Base-by-base conservation (phyloP, 2,329 filamentous ascomycete genomes). In the Exserohilum rostratum region DNA sequence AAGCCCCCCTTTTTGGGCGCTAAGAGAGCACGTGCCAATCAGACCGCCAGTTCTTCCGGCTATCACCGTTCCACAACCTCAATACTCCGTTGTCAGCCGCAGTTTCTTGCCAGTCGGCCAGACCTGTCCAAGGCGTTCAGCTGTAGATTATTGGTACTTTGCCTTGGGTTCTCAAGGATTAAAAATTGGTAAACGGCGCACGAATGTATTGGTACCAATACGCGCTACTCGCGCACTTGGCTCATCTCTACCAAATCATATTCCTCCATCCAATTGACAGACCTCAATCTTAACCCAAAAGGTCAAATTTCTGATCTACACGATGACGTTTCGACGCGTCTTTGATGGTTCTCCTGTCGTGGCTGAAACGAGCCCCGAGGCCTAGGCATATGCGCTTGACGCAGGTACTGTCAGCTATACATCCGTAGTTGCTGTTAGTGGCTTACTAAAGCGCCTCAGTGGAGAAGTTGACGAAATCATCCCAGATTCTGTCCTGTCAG, bases 281-380 rank as follows among this genome's bases (percentile, higher is more conserved):
- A 6, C 15, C 20, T n/a, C 13, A 34, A 46, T 33, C 29, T 7
- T 33, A 40, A 31, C 42, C 34, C 13, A 30, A 27, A 10, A 22
- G 1, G 17, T 12, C 4, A 10, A 31, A 7, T 20, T 17, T 20
- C 12, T 34, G 46, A 25, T 17, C 35, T 31, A 34, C 9, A 6
- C 11, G n/a, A 51, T 55, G 47, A 55, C 52, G 47, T 50, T 6
- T 25, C 20, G 13, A 37, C 40, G 40, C 47, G 39, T 45, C 30
- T 38, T 55, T 15, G 6, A 20, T 17, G 39, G 27, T 37, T 35
- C 39, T 27, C 22, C 39, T 39, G 27, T 12, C 30, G 18, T 20
- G 30, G 22, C 35, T 46, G 47, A 42, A 46, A 55, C 45, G n/a
- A 27, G 11, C 30, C 17, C 30, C 42, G 17, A 35, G 22, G 34